Base-by-base conservation (phyloP, 2,329 filamentous ascomycete species). In the Colletotrichum echinochloae region DNA sequence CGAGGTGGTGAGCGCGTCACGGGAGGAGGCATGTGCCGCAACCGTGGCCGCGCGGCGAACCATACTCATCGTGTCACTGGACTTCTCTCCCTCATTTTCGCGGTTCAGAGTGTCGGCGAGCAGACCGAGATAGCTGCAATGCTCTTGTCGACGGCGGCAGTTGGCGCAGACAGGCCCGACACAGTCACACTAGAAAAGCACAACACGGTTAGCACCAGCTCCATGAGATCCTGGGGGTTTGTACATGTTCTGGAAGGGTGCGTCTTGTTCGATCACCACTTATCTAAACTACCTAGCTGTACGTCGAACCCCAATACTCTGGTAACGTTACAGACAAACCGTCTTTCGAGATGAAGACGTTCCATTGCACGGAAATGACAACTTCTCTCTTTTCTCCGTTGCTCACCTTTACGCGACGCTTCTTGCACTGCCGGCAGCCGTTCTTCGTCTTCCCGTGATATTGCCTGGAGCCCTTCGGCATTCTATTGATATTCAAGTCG, bases 391-490 rank as follows among this genome's bases (percentile, higher is more conserved):
- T n/a, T 26, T 5, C 5, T 26, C 20, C 26, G 18, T 28, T 44
- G 39, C 71, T 49, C 49, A 73, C 71, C 71, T 73, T 73, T 26
- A 73, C 69, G 39, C 71, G 68, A 20, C 71, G 69, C 57, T 70
- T 72, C 54, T 73, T 73, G 39, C 71, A 73, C 60, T 73, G 69
- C 44, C 64, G 57, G 56, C 71, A 72, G 44, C 69, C 71, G 56
- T 71, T 73, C 41, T 71, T 71, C 52, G 68, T 72, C 69, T 73
- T 73, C 41, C 69, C 68, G 26, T 73, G 69, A 48, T 72, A 73
- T 16, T 71, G 65, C 49, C 71, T 60, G 39, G 71, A 72, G 46
- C 71, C 71, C 35, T 72, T 73, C 55, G 69, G 61, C 69, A 71
- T 71, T 37, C 60, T 71, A 57, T 59, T 26, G 51, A 48, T 48